These are phyloP conservation scores for Saccharomycopsis selenospora DNA, from an alignment of 805 yeast species.

Conservation along the genomic window DNA sequence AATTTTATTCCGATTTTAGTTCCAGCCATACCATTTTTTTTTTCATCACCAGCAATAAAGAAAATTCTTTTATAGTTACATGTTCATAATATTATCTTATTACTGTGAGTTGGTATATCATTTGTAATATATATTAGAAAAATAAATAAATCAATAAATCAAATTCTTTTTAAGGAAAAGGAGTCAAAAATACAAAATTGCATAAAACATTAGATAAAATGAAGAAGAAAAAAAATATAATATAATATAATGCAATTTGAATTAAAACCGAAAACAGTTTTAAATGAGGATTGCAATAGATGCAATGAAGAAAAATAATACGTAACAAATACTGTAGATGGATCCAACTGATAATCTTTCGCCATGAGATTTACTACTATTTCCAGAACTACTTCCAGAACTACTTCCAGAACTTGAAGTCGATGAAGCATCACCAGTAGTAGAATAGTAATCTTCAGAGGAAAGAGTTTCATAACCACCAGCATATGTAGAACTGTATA, in stretches of 20 bases:
- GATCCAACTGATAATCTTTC: neutral
- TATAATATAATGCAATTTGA: neutral
- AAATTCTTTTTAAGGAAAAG: too few relatives aligned
- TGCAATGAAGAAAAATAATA: neutral
- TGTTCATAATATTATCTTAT: too few relatives aligned
- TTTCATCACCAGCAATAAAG: too few relatives aligned
- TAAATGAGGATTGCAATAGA: neutral
- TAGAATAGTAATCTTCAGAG: neutral
- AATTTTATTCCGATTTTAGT: too few relatives aligned
- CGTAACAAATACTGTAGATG: neutral
- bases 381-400: neutral
- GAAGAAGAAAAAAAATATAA: too few relatives aligned
- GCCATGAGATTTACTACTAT: neutral
- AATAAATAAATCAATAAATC: too few relatives aligned
- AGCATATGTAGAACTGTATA: conserved; percentile 39
- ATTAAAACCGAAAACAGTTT: neutral
- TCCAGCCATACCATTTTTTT: too few relatives aligned
- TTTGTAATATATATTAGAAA: too few relatives aligned
- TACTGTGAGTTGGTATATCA: too few relatives aligned
- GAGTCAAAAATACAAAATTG: too few relatives aligned
- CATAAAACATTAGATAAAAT: too few relatives aligned
- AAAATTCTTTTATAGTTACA: too few relatives aligned
- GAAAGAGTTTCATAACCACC: neutral
- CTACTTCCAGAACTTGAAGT: neutral
- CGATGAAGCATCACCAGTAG: neutral